Conservation (phyloP, 257 asterid species). For the Cordia subcordata region DNA sequence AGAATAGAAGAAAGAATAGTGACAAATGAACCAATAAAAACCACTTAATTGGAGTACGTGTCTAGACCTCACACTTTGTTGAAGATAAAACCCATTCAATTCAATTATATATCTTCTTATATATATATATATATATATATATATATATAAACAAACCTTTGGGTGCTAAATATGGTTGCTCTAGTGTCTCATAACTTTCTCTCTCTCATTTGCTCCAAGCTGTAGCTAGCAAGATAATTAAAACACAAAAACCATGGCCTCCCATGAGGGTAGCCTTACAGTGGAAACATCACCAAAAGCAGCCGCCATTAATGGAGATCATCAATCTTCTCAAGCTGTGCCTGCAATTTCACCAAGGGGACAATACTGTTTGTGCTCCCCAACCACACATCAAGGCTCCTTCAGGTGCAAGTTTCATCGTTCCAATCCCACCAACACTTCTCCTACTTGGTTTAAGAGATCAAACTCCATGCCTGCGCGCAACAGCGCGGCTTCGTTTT, state of each 20-base stretch:
- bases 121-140: no score
- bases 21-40: background rate
- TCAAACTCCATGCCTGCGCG: conserved; percentile 20
- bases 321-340: background rate
- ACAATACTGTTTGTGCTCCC: conserved; percentile 19
- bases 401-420: conserved; percentile 26
- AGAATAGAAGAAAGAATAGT: background rate
- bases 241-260: conserved; percentile 1
- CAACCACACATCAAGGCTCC: conserved; percentile 23
- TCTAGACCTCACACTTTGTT: background rate
- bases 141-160: background rate
- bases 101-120: background rate
- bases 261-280: background rate
- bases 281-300: background rate
- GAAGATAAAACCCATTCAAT: conserved; percentile 2
- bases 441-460: conserved; percentile 13
- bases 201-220: background rate
- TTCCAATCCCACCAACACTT: background rate
- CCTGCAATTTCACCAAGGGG: conserved; percentile 1
- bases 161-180: no score
- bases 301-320: background rate
- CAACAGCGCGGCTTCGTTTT: background rate
- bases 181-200: background rate
- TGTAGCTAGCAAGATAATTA: background rate
- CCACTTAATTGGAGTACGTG: background rate